These are phyloP conservation scores for Sonneratia alba DNA, from an alignment of 345 rosid species.

Conservation along the genomic window DNA sequence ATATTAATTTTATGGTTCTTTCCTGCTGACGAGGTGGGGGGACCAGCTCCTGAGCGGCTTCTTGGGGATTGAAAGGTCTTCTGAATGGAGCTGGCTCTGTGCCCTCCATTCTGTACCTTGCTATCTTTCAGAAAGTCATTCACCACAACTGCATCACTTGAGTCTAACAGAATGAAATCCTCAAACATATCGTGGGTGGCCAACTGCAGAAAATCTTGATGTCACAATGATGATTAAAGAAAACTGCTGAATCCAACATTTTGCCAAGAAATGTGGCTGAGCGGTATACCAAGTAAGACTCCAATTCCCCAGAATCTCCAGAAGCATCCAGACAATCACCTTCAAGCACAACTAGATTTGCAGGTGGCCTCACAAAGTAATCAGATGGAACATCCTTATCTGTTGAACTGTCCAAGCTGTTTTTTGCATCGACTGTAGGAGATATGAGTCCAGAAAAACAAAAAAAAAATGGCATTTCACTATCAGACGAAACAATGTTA, in stretches of 20 bases:
- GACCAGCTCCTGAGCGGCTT: constrained; percentile 53
- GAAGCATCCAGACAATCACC: constrained; percentile 77
- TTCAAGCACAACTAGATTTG: constrained; percentile 89
- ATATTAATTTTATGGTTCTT: constrained; percentile 39
- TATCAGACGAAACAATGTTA: neutral
- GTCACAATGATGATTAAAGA: constrained; percentile 6
- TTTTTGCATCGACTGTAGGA: constrained; percentile 66
- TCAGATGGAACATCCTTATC: constrained; percentile 40
- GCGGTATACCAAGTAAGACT: constrained; percentile 77
- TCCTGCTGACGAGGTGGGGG: constrained; percentile 42
- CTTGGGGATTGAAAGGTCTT: constrained; percentile 53
- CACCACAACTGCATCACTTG: constrained; percentile 57
- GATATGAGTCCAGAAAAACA: neutral
- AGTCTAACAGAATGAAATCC: constrained; percentile 79
- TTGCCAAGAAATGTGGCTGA: constrained; percentile 11
- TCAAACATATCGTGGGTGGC: constrained; percentile 71
- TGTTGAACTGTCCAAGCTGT: constrained; percentile 51
- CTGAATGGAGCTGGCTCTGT: constrained; percentile 32
- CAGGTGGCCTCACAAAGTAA: constrained; percentile 81
- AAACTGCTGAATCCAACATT: constrained; percentile 7
- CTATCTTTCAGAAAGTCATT: constrained; percentile 41
- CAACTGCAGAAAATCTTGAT: constrained; percentile 42
- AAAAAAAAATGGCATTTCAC: neutral
- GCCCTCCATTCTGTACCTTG: constrained; percentile 33
- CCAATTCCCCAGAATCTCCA: constrained; percentile 75